Conservation (phyloP, 1,139 yeast species). For the Pichia sp. region DNA sequence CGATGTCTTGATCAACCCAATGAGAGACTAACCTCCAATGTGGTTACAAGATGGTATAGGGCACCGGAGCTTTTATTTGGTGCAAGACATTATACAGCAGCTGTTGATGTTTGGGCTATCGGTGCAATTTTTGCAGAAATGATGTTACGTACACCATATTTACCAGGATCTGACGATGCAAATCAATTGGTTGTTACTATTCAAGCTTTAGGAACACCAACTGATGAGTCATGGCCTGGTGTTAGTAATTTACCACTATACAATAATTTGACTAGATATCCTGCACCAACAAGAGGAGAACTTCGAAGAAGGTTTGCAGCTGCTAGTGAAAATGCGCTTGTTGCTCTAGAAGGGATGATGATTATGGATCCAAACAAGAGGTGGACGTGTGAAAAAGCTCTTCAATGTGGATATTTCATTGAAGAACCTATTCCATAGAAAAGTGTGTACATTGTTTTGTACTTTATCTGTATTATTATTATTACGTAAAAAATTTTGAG, state of each 20-base stretch:
- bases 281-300: slow-evolving; percentile 80
- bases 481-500: neutral
- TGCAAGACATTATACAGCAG: slow-evolving; percentile 80
- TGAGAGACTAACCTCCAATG: slow-evolving; percentile 82
- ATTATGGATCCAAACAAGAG: slow-evolving; percentile 74
- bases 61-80: slow-evolving; percentile 92
- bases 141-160: slow-evolving; percentile 89
- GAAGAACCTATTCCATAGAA: slow-evolving; percentile 63
- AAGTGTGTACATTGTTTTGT: neutral
- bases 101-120: slow-evolving; percentile 90
- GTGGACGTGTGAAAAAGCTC: slow-evolving; percentile 59
- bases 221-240: slow-evolving; percentile 88
- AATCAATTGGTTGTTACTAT: slow-evolving; percentile 90
- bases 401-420: slow-evolving; percentile 60
- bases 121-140: slow-evolving; percentile 96
- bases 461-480: neutral
- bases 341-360: slow-evolving; percentile 67
- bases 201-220: slow-evolving; percentile 93
- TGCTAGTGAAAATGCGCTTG: slow-evolving; percentile 82
- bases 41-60: slow-evolving; percentile 95
- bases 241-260: slow-evolving; percentile 75
- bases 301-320: slow-evolving; percentile 81
- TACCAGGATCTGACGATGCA: slow-evolving; percentile 86
- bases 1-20: slow-evolving; percentile 74
- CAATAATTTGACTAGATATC: slow-evolving; percentile 65